phyloP scores from a whole-genome alignment of 148 eudicot genomes.

The Vaccinium corymbosum region DNA sequence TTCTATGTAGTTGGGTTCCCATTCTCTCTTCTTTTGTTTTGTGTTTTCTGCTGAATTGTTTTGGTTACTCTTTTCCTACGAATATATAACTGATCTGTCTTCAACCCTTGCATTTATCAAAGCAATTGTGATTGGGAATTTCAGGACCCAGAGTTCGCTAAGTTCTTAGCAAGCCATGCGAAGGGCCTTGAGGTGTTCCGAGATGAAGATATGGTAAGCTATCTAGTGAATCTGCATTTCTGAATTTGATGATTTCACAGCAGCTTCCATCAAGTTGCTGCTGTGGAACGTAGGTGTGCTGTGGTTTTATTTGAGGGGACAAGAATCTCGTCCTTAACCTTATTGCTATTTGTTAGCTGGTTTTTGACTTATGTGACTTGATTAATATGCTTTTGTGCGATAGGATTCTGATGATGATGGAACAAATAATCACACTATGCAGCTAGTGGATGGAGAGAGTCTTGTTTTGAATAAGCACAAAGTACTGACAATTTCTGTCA shows the following conservation, averaged over 20 bases:
- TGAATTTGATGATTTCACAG: background rate
- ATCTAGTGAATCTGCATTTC: background rate
- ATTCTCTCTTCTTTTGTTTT: background rate
- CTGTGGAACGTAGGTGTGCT: background rate
- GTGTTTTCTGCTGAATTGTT: background rate
- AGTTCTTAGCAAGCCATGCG: conserved; percentile 45
- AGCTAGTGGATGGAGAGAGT: conserved; percentile 29
- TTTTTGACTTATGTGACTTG: background rate
- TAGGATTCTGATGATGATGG: conserved; percentile 83
- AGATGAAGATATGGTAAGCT: conserved; percentile 56
- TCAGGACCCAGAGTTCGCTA: conserved; percentile 69
- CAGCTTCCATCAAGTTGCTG: background rate
- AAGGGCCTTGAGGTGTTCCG: conserved; percentile 33
- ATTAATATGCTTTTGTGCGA: conserved; percentile 16
- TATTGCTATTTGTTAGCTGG: background rate
- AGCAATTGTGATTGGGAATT: conserved; percentile 15
- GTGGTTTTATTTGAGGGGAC: background rate
- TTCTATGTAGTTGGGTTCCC: background rate
- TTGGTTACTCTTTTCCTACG: background rate
- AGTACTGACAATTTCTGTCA: conserved; percentile 39
- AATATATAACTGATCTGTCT: background rate
- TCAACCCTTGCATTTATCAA: background rate
- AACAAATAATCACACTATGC: conserved; percentile 25
- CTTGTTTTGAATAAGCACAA: conserved; percentile 28
- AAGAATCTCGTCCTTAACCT: background rate